Base-by-base conservation (phyloP, 2,329 filamentous ascomycete genomes). In the Colletotrichum sp. region DNA sequence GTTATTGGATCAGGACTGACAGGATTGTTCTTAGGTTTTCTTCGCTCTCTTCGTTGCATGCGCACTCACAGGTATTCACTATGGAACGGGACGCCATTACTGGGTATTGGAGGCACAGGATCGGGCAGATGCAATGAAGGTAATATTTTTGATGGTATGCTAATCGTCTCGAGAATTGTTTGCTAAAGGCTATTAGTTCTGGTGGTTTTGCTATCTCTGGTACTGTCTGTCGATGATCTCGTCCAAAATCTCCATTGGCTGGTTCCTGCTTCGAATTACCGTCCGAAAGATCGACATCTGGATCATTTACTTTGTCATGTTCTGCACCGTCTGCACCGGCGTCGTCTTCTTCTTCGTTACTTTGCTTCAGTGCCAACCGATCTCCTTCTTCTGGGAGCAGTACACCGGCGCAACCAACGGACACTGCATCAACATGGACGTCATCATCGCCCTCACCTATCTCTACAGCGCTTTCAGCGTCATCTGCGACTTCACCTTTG, bases 401-500 rank as follows among this genome's bases (percentile, higher is more conserved):
- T 66, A 65, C 2, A 34, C 73, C 18, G 49, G 52, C 59, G 30
- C 59, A 21, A 34, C 73, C 16, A 8, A 64, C 1, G 79, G 82
- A 5, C 77, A 69, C 8, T 86, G 85, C 60, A 70, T 86, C 5
- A 74, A 79, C 28, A 66, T 77, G 1, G 82, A 85, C 1, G 82
- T 89, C 67, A 87, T 93, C 34, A 88, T 90, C 71, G 86, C 83
- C 39, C 85, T 92, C 30, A 89, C 88, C 10, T 90, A 90, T 72
- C 81, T 89, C 3, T 90, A 91, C 80, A 90, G 89, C 77, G 86
- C 84, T 4, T 84, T 87, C 30, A 89, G 87, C 55, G 87, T 89
- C 55, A 80, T 88, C 30, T 88, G 86, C 65, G 90, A 92, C 80
- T 87, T 90, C 64, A 87, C 86, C 0, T 86, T 90, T 71, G 89